Conservation (phyloP, 2,329 filamentous ascomycete genomes). For the Alternaria triticina region DNA sequence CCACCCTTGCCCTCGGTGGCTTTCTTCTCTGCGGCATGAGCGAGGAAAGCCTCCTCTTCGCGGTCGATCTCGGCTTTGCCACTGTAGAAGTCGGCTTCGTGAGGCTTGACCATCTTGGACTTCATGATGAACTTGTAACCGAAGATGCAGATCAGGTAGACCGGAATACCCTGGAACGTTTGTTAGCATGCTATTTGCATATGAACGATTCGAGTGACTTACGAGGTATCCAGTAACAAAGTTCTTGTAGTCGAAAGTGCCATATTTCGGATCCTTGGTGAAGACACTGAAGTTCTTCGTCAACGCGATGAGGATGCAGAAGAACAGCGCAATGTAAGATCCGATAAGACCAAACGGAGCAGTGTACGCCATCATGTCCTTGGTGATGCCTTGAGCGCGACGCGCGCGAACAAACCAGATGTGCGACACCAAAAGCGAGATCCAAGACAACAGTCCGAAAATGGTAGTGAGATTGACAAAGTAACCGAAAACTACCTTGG, state of each 20-base stretch:
- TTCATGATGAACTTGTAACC: constrained; percentile 53
- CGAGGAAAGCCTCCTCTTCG: constrained; percentile 74
- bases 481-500: constrained; percentile 54
- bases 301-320: constrained; percentile 75
- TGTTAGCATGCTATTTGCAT: background rate
- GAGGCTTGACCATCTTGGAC: constrained; percentile 55
- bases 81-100: constrained; percentile 71
- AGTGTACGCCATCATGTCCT: constrained; percentile 59
- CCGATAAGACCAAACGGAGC: constrained; percentile 76
- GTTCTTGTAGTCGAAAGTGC: constrained; percentile 72
- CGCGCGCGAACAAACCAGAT: constrained; percentile 57
- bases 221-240: constrained; percentile 75
- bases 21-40: constrained; percentile 55
- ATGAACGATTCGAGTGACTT: background rate
- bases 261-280: constrained; percentile 53
- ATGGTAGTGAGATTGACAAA: constrained; percentile 56
- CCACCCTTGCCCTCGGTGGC: constrained; percentile 44
- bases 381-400: constrained; percentile 54
- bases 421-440: constrained; percentile 57
- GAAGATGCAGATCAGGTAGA: constrained; percentile 72
- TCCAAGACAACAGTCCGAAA: constrained; percentile 55
- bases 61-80: constrained; percentile 77
- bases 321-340: constrained; percentile 69
- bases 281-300: constrained; percentile 87
- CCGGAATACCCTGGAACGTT: constrained; percentile 72